phyloP scores from a whole-genome alignment of 306 rosid genomes.

The Arachis stenosperma region DNA sequence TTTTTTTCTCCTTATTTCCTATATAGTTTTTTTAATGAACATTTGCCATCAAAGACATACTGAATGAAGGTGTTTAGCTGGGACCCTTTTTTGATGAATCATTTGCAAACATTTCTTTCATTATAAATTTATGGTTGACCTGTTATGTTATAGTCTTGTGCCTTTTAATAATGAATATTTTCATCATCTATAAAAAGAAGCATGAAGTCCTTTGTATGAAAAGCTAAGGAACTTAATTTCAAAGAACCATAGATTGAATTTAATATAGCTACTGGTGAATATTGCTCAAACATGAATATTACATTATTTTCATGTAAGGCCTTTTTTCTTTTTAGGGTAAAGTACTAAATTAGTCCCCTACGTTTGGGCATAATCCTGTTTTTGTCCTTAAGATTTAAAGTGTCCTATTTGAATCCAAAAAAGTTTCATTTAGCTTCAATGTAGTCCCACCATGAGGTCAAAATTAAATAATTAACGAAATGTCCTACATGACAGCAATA shows the following conservation, averaged over 20 bases:
- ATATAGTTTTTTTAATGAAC: neutral
- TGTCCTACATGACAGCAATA: too few relatives aligned
- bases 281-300: slow-evolving; percentile 24
- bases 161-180: slow-evolving; percentile 2
- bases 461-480: too few relatives aligned
- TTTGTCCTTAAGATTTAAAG: too few relatives aligned
- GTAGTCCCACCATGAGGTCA: too few relatives aligned
- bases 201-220: neutral
- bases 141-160: slow-evolving; percentile 16
- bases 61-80: slow-evolving; percentile 10
- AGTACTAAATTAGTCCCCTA: too few relatives aligned
- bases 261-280: neutral
- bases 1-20: slow-evolving; percentile 14
- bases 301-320: neutral
- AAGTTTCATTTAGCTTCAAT: too few relatives aligned
- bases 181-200: slow-evolving; percentile 14
- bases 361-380: too few relatives aligned
- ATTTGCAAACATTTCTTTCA: neutral
- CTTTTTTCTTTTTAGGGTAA: slow-evolving; percentile 1
- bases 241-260: neutral
- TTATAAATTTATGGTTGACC: slow-evolving; percentile 22
- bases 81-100: slow-evolving; percentile 5
- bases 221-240: neutral
- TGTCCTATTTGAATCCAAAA: too few relatives aligned
- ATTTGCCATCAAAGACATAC: neutral